Percentiles rank a stretch among this genome's conserved stretches.
phyloP scores from a whole-genome alignment of 31 red algal species.

The Pterothamnion heteromorphum region DNA sequence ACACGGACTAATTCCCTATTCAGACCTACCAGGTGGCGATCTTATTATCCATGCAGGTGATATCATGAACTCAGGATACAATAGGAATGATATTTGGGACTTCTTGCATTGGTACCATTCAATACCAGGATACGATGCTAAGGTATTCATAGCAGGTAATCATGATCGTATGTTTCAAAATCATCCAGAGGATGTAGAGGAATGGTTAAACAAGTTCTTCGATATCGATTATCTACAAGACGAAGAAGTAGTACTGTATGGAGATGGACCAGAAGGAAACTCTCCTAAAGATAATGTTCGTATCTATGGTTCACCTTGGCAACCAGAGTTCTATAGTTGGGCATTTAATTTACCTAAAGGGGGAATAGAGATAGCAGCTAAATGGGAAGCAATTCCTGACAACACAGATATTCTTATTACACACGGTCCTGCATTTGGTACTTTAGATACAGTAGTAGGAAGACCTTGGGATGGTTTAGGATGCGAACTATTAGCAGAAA shows the following conservation, averaged over 20 bases:
- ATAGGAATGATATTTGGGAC: neutral
- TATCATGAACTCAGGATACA: neutral
- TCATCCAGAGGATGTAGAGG: neutral
- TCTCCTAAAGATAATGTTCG: slow-evolving; percentile 36
- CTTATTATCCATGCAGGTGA: slow-evolving; percentile 62
- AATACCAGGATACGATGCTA: neutral
- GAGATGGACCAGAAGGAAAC: too few species aligned
- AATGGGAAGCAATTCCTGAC: slow-evolving; percentile 51
- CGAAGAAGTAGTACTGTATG: too few species aligned
- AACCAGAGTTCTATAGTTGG: slow-evolving; percentile 52
- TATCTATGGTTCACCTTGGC: slow-evolving; percentile 63
- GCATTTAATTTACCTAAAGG: neutral
- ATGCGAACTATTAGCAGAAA: slow-evolving; percentile 42
- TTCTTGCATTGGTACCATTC: neutral
- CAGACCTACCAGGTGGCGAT: slow-evolving; percentile 26
- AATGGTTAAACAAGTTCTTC: slow-evolving; percentile 11
- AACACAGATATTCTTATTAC: slow-evolving; percentile 63
- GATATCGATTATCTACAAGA: neutral
- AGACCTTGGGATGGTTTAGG: slow-evolving; percentile 36
- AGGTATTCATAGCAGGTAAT: slow-evolving; percentile 60
- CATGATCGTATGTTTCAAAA: slow-evolving; percentile 23
- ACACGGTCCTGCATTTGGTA: slow-evolving; percentile 60
- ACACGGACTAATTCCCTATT: neutral
- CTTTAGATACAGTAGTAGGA: slow-evolving; percentile 51
- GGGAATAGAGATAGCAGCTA: neutral